These are phyloP conservation scores for Podospora tetraspora DNA, from an alignment of 495 filamentous ascomycete species.

Conservation along the genomic window DNA sequence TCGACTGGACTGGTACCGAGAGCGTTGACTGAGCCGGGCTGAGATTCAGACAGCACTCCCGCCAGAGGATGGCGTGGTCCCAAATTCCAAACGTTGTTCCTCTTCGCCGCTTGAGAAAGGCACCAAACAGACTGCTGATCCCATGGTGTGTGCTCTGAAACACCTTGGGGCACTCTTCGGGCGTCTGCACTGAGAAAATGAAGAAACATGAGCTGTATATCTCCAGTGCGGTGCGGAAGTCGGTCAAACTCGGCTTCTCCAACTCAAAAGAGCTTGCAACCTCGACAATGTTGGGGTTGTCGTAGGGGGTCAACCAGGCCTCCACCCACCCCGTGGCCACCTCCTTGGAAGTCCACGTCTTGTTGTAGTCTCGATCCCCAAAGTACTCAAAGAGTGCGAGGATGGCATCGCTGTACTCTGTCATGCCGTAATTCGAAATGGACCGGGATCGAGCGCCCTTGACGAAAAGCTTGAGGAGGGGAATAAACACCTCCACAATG, in stretches of 20 bases:
- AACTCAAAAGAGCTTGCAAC: conserved; percentile 52
- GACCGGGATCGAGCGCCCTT: conserved; percentile 29
- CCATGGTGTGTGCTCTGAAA: conserved; percentile 66
- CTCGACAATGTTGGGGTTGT: conserved; percentile 45
- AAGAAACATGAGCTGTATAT: conserved; percentile 64
- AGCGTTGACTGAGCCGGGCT: conserved; percentile 21
- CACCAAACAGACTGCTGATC: conserved; percentile 58
- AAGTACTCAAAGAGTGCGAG: conserved; percentile 27
- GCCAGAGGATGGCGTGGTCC: conserved; percentile 64
- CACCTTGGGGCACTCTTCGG: conserved; percentile 56
- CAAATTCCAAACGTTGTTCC: conserved; percentile 59
- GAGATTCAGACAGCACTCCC: conserved; percentile 53
- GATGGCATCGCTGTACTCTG: conserved; percentile 24
- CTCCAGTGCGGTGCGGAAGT: conserved; percentile 53
- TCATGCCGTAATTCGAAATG: conserved; percentile 18
- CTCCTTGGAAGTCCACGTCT: conserved; percentile 56
- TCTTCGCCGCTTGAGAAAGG: conserved; percentile 61
- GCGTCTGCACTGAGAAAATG: conserved; percentile 63
- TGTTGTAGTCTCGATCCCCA: conserved; percentile 48
- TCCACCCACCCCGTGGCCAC: conserved; percentile 58
- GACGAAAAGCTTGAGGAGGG: conserved; percentile 55
- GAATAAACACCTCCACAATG: conserved; percentile 57
- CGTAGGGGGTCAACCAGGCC: conserved; percentile 55
- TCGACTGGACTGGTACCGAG: conserved; percentile 43
- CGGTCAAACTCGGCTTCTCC: conserved; percentile 52